Evolutionary conservation across 148 eudicot genomes (phyloP).

Genomic region (Spergularia bocconei): DNA sequence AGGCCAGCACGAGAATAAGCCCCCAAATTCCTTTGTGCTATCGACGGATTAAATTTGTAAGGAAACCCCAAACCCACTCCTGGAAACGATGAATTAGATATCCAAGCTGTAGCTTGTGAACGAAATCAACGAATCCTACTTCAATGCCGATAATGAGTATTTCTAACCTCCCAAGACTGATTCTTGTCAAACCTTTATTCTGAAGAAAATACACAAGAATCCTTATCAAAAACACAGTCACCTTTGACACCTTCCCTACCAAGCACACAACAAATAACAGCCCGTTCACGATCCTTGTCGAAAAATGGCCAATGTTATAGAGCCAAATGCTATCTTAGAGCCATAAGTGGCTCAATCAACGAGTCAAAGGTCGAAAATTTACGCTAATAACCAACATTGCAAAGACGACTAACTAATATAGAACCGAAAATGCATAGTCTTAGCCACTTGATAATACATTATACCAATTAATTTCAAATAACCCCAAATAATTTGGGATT

Average conservation of each 20-base stretch:
- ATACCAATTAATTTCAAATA: not conserved
- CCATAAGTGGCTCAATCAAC: not conserved
- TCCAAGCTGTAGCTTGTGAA: not conserved
- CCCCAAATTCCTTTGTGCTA: not conserved
- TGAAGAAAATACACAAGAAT: constrained; percentile 19
- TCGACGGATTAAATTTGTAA: not conserved
- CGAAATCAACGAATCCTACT: not conserved
- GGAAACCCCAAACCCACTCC: not conserved
- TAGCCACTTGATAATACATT: not conserved
- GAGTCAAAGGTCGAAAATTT: constrained; percentile 1
- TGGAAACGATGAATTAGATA: not conserved
- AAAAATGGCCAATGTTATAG: not conserved
- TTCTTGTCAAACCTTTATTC: constrained; percentile 15
- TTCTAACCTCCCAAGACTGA: not conserved
- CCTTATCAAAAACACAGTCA: constrained; percentile 22
- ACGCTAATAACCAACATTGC: not conserved
- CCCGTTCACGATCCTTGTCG: not conserved
- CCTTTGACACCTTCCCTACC: not conserved
- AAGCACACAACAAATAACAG: not conserved
- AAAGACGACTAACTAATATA: constrained; percentile 1
- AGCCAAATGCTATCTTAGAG: not conserved
- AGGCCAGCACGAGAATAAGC: not conserved
- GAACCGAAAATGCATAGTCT: constrained; percentile 5
- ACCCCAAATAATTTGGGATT: not conserved
- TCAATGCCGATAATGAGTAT: not conserved